Evolutionary conservation across 2,329 filamentous ascomycete genomes (phyloP).

Genomic region (Stachybotrys echinatus): DNA sequence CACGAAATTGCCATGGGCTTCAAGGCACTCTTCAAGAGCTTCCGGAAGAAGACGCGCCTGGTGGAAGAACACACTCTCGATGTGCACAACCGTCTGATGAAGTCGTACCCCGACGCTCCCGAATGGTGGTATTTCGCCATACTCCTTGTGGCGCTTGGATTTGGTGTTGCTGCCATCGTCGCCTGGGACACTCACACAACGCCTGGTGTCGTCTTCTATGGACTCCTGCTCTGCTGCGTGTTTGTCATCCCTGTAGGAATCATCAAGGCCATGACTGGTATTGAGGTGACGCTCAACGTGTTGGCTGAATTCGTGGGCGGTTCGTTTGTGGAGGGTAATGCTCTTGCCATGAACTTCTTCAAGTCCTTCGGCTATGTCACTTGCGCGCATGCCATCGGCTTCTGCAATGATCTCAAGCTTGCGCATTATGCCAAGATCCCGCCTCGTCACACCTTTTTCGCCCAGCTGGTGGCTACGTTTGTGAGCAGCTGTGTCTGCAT

Average conservation of each 20-base stretch:
- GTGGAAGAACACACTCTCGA: slow-evolving; percentile 32
- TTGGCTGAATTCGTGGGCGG: slow-evolving; percentile 49
- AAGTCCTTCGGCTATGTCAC: slow-evolving; percentile 47
- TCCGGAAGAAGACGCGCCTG: slow-evolving; percentile 33
- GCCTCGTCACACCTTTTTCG: slow-evolving; percentile 52
- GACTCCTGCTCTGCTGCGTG: slow-evolving; percentile 41
- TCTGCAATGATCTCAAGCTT: slow-evolving; percentile 43
- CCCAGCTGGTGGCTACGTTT: slow-evolving; percentile 54
- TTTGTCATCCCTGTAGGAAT: slow-evolving; percentile 49
- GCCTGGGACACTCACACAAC: slow-evolving; percentile 46
- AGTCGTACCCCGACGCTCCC: slow-evolving; percentile 40
- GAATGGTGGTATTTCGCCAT: slow-evolving; percentile 49
- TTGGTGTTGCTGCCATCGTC: slow-evolving; percentile 41
- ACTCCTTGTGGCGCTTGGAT: slow-evolving; percentile 36
- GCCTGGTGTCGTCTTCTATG: slow-evolving; percentile 45
- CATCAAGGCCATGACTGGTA: slow-evolving; percentile 47
- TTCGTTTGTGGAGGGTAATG: slow-evolving; percentile 44
- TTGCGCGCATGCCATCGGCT: slow-evolving; percentile 45
- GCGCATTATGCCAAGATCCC: slow-evolving; percentile 57
- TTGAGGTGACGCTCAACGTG: slow-evolving; percentile 47
- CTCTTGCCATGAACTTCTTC: slow-evolving; percentile 49
- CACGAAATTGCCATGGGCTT: slow-evolving; percentile 45
- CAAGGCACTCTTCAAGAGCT: slow-evolving; percentile 38
- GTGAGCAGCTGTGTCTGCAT: slow-evolving; percentile 46
- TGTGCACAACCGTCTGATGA: slow-evolving; percentile 44